Evolutionary conservation across 345 rosid species (phyloP).

Genomic region (Boechera retrofracta): DNA sequence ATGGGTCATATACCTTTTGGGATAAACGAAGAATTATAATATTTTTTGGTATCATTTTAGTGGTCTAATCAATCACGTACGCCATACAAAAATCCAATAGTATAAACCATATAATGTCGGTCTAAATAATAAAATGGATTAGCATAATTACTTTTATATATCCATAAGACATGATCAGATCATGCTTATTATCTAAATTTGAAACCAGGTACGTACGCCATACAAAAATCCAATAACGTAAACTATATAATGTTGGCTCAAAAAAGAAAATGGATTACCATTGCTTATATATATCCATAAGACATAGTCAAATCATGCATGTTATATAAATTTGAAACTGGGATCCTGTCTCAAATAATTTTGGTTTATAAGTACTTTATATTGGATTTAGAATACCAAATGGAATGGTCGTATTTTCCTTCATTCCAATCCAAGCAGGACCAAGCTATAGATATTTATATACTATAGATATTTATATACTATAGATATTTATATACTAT

Average conservation of each 20-base stretch:
- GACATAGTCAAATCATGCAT: too few species aligned
- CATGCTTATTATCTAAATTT: conserved; percentile 3
- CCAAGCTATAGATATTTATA: not conserved
- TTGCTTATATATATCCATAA: not conserved
- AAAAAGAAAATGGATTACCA: not conserved
- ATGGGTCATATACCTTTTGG: conserved; percentile 45
- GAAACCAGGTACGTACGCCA: conserved; percentile 18
- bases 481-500: too few species aligned
- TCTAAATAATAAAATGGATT: conserved; percentile 19
- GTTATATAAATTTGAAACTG: not conserved
- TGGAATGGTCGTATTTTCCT: not conserved
- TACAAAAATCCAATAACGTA: conserved; percentile 8
- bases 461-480: too few species aligned
- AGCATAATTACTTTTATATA: not conserved
- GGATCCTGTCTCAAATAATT: conserved; percentile 14
- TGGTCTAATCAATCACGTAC: conserved; percentile 37
- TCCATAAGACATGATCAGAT: conserved; percentile 22
- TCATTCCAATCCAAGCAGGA: not conserved
- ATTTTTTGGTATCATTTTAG: not conserved
- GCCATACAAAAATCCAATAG: conserved; percentile 26
- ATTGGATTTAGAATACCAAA: not conserved
- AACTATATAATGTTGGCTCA: not conserved
- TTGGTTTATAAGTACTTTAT: not conserved
- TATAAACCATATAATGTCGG: not conserved
- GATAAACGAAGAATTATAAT: conserved; percentile 34